Conservation (phyloP, 768 basidiomycete genomes). For the Termitomyces titanicus region DNA sequence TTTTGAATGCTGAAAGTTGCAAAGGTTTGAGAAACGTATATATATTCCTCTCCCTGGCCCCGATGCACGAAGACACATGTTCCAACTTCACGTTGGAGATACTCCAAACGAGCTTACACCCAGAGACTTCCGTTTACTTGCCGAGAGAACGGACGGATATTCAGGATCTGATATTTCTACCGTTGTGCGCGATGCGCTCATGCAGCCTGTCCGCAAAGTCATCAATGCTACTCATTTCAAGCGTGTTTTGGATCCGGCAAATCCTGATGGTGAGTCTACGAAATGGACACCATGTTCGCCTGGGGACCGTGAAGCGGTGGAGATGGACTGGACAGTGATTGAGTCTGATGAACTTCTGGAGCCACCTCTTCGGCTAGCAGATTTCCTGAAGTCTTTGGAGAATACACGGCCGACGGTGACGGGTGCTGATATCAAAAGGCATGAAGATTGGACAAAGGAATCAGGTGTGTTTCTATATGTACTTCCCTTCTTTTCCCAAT, state of each 20-base stretch:
- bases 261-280: slow-evolving; percentile 19
- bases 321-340: slow-evolving; percentile 88
- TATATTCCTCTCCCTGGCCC: slow-evolving; percentile 95
- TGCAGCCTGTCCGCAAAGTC: slow-evolving; percentile 98
- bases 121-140: slow-evolving; percentile 79
- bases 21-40: slow-evolving; percentile 94
- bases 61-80: slow-evolving; percentile 92
- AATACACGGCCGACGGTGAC: slow-evolving; percentile 86
- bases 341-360: slow-evolving; percentile 88
- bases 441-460: slow-evolving; percentile 83
- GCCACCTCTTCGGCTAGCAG: slow-evolving; percentile 70
- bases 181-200: slow-evolving; percentile 92
- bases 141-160: slow-evolving; percentile 88
- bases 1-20: neutral
- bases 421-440: slow-evolving; percentile 78
- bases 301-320: slow-evolving; percentile 78
- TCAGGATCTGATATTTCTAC: slow-evolving; percentile 95
- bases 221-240: slow-evolving; percentile 96
- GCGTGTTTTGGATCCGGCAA: slow-evolving; percentile 32
- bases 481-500: neutral
- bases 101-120: slow-evolving; percentile 83
- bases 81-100: slow-evolving; percentile 91
- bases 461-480: slow-evolving; percentile 57
- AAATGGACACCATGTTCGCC: slow-evolving; percentile 98
- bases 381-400: slow-evolving; percentile 80